phyloP scores from a whole-genome alignment of 805 yeast genomes.

The Suhomyces faveliae region DNA sequence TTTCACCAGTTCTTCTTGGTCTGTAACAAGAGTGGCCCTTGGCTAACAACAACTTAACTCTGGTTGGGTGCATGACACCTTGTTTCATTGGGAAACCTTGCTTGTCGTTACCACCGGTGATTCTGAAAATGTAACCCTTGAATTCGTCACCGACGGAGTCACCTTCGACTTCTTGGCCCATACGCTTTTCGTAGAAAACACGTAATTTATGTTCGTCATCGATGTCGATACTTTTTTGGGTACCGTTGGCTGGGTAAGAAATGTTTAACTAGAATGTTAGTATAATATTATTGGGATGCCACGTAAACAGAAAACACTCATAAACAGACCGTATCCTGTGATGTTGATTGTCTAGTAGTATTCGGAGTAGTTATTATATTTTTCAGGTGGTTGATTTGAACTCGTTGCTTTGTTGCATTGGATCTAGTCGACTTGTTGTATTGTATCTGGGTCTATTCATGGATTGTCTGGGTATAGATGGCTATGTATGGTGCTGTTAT shows the following conservation, averaged over 20 bases:
- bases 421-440: too few relatives aligned
- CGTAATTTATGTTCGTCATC: slow-evolving; percentile 99
- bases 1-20: slow-evolving; percentile 99
- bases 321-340: too few relatives aligned
- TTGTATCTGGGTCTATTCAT: not conserved
- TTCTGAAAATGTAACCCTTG: slow-evolving; percentile 98
- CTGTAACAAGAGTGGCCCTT: slow-evolving; percentile 98
- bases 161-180: slow-evolving; percentile 99
- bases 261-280: slow-evolving; percentile 75
- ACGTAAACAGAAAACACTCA: not conserved
- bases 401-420: not conserved
- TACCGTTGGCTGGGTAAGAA: slow-evolving; percentile 99
- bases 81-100: slow-evolving; percentile 99
- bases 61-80: slow-evolving; percentile 99
- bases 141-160: slow-evolving; percentile 97
- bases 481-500: not conserved
- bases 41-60: slow-evolving; percentile 93
- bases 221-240: slow-evolving; percentile 95
- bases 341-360: too few relatives aligned
- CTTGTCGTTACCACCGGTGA: slow-evolving; percentile 99
- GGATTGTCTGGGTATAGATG: not conserved
- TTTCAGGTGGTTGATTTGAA: not conserved
- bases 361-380: too few relatives aligned
- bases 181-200: slow-evolving; percentile 98
- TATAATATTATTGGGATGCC: not conserved